phyloP scores from a whole-genome alignment of 2,329 filamentous ascomycete genomes.

The Colletotrichum sp. region DNA sequence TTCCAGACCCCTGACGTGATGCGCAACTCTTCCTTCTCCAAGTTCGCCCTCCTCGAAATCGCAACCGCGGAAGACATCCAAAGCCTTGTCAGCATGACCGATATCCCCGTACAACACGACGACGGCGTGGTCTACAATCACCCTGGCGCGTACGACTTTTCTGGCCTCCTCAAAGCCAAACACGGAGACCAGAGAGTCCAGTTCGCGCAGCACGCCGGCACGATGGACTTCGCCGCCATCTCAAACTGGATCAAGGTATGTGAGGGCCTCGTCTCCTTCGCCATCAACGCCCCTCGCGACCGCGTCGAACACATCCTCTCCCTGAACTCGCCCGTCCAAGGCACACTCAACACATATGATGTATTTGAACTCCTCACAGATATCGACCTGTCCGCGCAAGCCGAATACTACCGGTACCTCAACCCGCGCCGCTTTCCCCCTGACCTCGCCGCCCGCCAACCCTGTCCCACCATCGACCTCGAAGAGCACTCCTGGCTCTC shows the following conservation, averaged over 20 bases:
- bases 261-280: background rate
- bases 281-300: background rate
- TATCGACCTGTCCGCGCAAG: background rate
- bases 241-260: constrained; percentile 8
- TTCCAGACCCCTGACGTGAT: background rate
- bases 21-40: background rate
- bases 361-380: background rate
- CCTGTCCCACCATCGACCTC: background rate
- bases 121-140: background rate
- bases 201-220: constrained; percentile 7
- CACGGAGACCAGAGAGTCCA: background rate
- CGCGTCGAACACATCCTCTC: background rate
- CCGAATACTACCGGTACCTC: background rate
- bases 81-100: background rate
- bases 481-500: background rate
- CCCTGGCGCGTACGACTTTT: background rate
- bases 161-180: background rate
- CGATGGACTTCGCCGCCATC: background rate
- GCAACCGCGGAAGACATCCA: background rate
- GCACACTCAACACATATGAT: background rate
- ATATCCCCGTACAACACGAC: background rate
- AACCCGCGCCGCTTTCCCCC: background rate
- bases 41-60: background rate
- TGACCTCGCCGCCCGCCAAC: background rate
- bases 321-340: background rate